Evolutionary conservation across 495 filamentous ascomycete species (phyloP), one percentile per base, ranked within the genome.

Genomic region (Sordaria brevicollis): DNA sequence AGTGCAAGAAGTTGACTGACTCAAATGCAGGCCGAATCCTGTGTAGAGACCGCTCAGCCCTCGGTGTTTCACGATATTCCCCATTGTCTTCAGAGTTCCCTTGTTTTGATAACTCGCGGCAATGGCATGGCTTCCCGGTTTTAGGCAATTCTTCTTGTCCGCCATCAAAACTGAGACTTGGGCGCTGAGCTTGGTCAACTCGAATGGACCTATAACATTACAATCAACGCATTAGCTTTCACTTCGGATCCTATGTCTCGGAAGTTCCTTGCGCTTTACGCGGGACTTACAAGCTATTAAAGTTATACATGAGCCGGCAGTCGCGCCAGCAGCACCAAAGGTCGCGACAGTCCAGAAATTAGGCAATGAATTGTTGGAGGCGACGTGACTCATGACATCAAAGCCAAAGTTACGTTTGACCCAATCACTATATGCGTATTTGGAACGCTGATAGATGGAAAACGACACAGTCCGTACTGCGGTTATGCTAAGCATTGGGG

Each of bases 391-490:
- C 72, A 93, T 82, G 21, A 93, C 92, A 49, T 91, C 90, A 65
- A 85, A 82, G 31, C 91, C 92, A 62, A 89, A 89, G 68, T 88
- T 80, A 37, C 73, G 75, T 73, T 86, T 85, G 75, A 92, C 84
- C 85, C 85, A 89, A 72, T 84, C 83, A 68, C 91, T 89, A 74
- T 94, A 90, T 11, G 82, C 79, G 78, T 92, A 88, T 80, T 97
- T 97, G 41, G 92, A 90, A 39, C 85, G 86, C 78, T 93, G 92
- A 82, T 97, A 97, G 68, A 94, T 90, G 37, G 92, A 94, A 77
- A 97, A 97, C n/a, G 92, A 95, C 66, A 96, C 86, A 21, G 94
- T 95, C 38, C 94, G 89, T 68, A 97, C 93, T 65, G 92, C 85
- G 9, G 94, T 97, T 66, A 97, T 91, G 82, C 92, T 95, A 21